A percentile compares a stretch with the other conserved stretches of the same genome.
phyloP scores from a whole-genome alignment of 2,329 filamentous ascomycete genomes.

The Aspergillus amoenus region DNA sequence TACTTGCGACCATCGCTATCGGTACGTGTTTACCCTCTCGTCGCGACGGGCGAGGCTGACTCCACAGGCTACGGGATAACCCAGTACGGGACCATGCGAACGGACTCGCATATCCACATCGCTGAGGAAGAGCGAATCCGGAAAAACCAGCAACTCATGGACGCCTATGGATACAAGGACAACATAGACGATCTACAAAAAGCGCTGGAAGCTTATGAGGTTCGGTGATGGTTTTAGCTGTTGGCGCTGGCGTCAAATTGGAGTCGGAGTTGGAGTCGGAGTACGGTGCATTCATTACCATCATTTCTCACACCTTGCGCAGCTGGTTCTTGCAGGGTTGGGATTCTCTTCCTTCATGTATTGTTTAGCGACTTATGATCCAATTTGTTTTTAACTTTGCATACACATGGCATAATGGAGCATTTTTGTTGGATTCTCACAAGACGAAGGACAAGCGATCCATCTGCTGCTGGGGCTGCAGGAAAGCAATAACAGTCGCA shows the following conservation, averaged over 20 bases:
- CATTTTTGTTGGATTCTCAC: background rate
- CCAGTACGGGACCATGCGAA: constrained; percentile 8
- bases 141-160: constrained; percentile 43
- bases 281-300: background rate
- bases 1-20: constrained; percentile 17
- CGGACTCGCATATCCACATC: background rate
- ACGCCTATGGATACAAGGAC: constrained; percentile 47
- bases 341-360: background rate
- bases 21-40: constrained; percentile 11
- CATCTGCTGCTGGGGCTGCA: background rate
- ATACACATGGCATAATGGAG: background rate
- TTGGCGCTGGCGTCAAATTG: background rate
- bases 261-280: background rate
- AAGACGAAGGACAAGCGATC: background rate
- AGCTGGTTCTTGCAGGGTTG: background rate
- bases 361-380: background rate
- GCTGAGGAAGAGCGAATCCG: constrained; percentile 33
- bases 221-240: constrained; percentile 28
- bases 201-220: constrained; percentile 46
- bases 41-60: background rate
- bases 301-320: background rate
- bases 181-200: constrained; percentile 46
- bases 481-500: background rate
- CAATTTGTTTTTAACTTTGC: background rate
- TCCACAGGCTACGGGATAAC: constrained; percentile 19